phyloP scores from a whole-genome alignment of 2,329 filamentous ascomycete genomes.

The Trichothecium roseum region DNA sequence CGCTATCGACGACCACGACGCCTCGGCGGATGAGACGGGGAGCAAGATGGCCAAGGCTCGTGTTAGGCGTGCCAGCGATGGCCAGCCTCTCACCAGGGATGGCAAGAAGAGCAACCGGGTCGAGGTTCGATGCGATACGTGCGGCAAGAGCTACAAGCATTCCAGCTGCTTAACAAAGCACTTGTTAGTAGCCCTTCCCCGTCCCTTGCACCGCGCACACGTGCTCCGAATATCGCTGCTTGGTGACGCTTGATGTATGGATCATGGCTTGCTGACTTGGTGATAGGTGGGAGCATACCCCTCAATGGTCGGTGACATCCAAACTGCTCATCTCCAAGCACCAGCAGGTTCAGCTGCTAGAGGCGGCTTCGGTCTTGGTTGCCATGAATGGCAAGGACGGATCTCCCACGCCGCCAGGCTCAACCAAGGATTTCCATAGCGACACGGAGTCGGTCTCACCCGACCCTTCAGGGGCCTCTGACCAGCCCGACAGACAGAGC shows the following conservation, averaged over 20 bases:
- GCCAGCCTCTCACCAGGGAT: slow-evolving; percentile 69
- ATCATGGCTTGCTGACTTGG: slow-evolving; percentile 6
- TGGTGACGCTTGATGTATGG: slow-evolving; percentile 3
- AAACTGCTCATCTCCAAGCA: slow-evolving; percentile 99
- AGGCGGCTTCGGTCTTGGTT: slow-evolving; percentile 92
- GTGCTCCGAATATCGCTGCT: not conserved
- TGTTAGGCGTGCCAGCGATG: slow-evolving; percentile 66
- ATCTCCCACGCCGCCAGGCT: slow-evolving; percentile 52
- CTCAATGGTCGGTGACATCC: slow-evolving; percentile 93
- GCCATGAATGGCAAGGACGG: slow-evolving; percentile 62
- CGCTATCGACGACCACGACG: slow-evolving; percentile 57
- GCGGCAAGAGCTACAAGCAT: slow-evolving; percentile 99
- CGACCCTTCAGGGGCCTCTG: slow-evolving; percentile 69
- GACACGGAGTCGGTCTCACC: slow-evolving; percentile 78
- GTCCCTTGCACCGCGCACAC: slow-evolving; percentile 4
- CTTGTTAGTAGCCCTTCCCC: slow-evolving; percentile 76
- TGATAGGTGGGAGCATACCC: slow-evolving; percentile 95
- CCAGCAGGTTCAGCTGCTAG: slow-evolving; percentile 94
- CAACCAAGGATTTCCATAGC: slow-evolving; percentile 59
- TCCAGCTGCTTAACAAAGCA: slow-evolving; percentile 99
- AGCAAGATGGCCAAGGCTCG: slow-evolving; percentile 35
- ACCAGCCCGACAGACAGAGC: slow-evolving; percentile 66
- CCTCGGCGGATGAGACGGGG: slow-evolving; percentile 44
- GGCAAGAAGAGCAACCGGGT: slow-evolving; percentile 75
- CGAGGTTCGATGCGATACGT: slow-evolving; percentile 93